Base-by-base conservation (phyloP, 768 basidiomycete species). In the Suillus plorans region DNA sequence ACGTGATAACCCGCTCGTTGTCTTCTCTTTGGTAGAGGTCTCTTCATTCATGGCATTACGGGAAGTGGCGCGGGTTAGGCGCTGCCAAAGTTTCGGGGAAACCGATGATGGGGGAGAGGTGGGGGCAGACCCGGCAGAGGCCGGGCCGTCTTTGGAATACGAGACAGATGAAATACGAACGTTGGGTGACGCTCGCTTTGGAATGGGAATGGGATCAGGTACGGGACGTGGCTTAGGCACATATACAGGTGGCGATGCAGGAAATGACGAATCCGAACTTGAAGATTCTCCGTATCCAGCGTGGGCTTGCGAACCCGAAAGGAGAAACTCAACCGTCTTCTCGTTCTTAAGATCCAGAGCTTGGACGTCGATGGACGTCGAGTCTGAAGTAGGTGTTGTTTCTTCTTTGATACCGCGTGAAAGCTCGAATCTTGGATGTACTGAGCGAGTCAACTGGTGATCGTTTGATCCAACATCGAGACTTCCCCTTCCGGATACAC, bases 31-130 rank as follows among this genome's bases (percentile, higher is more conserved):
- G n/a, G 34, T 34, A 13, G 63, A 14, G 3, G 57, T 31, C n/a
- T 65, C 73, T n/a, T 69, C 64, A 13, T 66, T 67, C 9, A 63
- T 18, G 5, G 25, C 45, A 45, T 58, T 69, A 44, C 69, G 71
- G 58, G 70, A 71, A 47, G 65, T 63, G 25, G 60, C 65, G 25
- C 67, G 64, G 31, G 63, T 70, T 34, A 74, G 64, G 36, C 63
- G 73, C 45, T 65, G 60, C 76, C 74, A 76, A 62, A 76, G 37
- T 34, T 67, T 67, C 5, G 69, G 64, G 25, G 70, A 55, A 2
- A 57, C 59, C 2, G 64, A 62, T 34, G 63, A 31, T 34, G 69
- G 52, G 5, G 60, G 57, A 25, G 37, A 41, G 57, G 37, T 50
- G 28, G 66, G 59, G 8, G 41, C 36, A n/a, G n/a, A n/a, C n/a